phyloP scores from a whole-genome alignment of 2,329 filamentous ascomycete genomes.

The Davidsoniella australis region DNA sequence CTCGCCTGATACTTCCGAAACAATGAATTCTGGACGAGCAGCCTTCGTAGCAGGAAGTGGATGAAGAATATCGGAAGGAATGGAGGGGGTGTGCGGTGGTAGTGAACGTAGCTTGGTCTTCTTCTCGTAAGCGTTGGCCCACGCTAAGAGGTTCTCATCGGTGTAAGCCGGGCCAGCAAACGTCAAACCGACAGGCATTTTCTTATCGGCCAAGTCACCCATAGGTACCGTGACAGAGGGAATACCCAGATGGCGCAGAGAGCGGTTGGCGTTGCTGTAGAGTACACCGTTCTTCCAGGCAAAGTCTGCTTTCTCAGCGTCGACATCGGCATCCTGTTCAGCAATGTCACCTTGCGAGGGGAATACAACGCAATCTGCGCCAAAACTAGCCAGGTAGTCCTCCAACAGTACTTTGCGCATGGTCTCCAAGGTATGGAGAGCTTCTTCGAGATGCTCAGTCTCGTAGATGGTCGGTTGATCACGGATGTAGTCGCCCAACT shows the following conservation, averaged over 20 bases:
- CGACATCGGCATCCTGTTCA: conserved; percentile 27
- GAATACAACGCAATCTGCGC: conserved; percentile 29
- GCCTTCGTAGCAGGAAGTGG: neutral
- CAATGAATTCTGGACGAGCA: neutral
- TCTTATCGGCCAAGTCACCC: conserved; percentile 28
- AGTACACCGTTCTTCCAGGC: conserved; percentile 27
- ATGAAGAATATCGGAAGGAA: conserved; percentile 10
- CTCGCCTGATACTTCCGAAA: neutral
- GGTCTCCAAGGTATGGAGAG: conserved; percentile 28
- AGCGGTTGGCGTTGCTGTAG: conserved; percentile 36
- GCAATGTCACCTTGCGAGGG: conserved; percentile 34
- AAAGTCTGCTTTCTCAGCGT: conserved; percentile 12
- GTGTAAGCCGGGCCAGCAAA: conserved; percentile 32
- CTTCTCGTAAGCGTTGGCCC: conserved; percentile 15
- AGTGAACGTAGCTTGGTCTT: conserved; percentile 2
- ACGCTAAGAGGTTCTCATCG: conserved; percentile 21
- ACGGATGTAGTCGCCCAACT: conserved; percentile 14
- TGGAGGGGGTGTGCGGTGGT: conserved; percentile 12
- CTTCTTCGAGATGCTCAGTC: conserved; percentile 24
- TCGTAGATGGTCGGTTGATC: conserved; percentile 22
- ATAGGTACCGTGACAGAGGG: conserved; percentile 37
- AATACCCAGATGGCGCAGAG: conserved; percentile 35
- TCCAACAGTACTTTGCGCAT: conserved; percentile 32
- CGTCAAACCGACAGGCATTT: conserved; percentile 35
- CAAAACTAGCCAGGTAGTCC: conserved; percentile 28